Evolutionary conservation across 257 asterid species (phyloP).

Genomic region (Nicotiana attenuata): DNA sequence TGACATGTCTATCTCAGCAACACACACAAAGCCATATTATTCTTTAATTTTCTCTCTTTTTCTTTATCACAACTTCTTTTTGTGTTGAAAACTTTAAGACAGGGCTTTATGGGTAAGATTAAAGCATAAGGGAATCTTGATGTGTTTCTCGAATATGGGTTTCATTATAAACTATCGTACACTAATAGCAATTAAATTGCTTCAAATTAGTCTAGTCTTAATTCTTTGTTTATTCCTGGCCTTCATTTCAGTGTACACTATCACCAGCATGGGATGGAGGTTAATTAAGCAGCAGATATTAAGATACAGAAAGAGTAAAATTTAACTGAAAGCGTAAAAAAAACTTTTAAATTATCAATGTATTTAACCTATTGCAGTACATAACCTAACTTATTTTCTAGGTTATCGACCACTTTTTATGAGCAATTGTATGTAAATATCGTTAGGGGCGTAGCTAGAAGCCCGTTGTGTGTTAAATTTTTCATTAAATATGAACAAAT

Average conservation of each 20-base stretch:
- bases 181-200: background rate
- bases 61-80: conserved; percentile 24
- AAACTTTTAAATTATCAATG: background rate
- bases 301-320: background rate
- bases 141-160: conserved; percentile 15
- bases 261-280: background rate
- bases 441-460: too few species aligned
- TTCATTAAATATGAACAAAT: too few species aligned
- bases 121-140: conserved; percentile 10
- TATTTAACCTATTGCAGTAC: too few species aligned
- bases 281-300: background rate
- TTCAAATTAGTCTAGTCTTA: background rate
- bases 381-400: too few species aligned
- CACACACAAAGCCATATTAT: conserved; percentile 21
- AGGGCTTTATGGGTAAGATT: conserved; percentile 27
- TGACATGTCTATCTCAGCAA: conserved; percentile 14
- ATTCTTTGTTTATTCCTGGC: background rate
- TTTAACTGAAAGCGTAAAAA: background rate
- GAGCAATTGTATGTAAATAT: too few species aligned
- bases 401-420: too few species aligned
- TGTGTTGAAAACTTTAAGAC: conserved; percentile 37
- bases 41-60: conserved; percentile 14
- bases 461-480: too few species aligned
- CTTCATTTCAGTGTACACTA: background rate
- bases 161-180: conserved; percentile 19